Percentiles rank a stretch among this genome's conserved stretches.
Conservation (phyloP, 1,284 basidiomycete genomes). For the Bothia castanella region DNA sequence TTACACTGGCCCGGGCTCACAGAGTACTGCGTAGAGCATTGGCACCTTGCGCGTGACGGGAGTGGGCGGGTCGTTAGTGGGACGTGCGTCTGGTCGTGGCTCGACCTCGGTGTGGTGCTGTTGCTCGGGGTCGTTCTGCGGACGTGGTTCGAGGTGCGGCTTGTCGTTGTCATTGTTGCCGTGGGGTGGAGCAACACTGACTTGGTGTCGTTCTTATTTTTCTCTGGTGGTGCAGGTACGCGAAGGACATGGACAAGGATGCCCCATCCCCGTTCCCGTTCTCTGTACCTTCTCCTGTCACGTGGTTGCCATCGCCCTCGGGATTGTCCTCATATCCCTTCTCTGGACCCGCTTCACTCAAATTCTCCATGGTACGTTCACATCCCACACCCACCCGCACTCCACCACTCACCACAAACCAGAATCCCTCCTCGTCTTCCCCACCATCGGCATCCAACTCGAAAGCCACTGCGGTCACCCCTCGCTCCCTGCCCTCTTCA, state of each 20-base stretch:
- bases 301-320: neutral
- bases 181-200: too few species aligned
- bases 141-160: neutral
- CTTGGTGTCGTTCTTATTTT: too few species aligned
- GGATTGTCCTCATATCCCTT: conserved; percentile 18
- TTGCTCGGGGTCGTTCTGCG: neutral
- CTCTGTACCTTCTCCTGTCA: neutral
- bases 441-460: conserved; percentile 65
- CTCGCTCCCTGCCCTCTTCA: conserved; percentile 34
- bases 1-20: conserved; percentile 42
- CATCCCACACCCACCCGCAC: neutral
- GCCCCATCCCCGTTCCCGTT: neutral
- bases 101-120: conserved; percentile 26
- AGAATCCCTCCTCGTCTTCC: conserved; percentile 70
- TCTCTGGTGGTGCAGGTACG: neutral
- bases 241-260: too few species aligned
- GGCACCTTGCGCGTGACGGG: conserved; percentile 41
- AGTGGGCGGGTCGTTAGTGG: conserved; percentile 32
- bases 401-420: neutral
- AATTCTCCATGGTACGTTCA: conserved; percentile 52
- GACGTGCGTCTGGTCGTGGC: too few species aligned
- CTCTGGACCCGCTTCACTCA: conserved; percentile 42
- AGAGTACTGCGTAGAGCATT: conserved; percentile 55
- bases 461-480: conserved; percentile 61
- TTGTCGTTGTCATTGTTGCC: neutral